A percentile compares a stretch with the other conserved stretches of the same genome.
Evolutionary conservation across 352 stramenopile genomes (phyloP).

Genomic region (Blastocystis sp.): DNA sequence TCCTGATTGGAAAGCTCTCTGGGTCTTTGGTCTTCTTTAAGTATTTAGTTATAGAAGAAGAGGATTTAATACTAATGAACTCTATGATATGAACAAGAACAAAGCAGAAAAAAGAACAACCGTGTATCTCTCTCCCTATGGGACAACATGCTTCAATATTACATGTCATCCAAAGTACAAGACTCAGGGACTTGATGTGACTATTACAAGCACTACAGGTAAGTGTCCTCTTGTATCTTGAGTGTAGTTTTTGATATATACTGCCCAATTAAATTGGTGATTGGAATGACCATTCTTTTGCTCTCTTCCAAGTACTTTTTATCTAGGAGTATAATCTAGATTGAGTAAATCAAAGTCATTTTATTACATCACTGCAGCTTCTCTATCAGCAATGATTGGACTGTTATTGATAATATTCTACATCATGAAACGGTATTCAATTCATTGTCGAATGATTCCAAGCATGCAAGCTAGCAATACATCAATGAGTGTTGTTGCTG

Average conservation of each 20-base stretch:
- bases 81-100: not conserved
- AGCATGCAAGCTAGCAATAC: conserved; percentile 24
- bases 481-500: conserved; percentile 2
- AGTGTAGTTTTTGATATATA: not conserved
- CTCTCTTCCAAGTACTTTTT: not conserved
- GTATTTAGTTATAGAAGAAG: not conserved
- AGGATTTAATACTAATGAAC: not conserved
- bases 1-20: not conserved
- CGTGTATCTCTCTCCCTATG: conserved; percentile 19
- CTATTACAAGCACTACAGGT: not conserved
- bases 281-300: not conserved
- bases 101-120: not conserved
- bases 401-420: conserved; percentile 38
- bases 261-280: not conserved
- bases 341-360: conserved; percentile 44
- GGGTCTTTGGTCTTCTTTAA: not conserved
- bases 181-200: not conserved
- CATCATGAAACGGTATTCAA: conserved; percentile 10
- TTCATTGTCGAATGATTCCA: not conserved
- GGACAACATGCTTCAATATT: not conserved
- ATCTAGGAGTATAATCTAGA: not conserved
- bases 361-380: conserved; percentile 38
- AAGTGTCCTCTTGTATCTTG: not conserved
- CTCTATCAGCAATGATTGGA: conserved; percentile 30
- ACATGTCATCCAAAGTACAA: not conserved